Evolutionary conservation across 202 grass and related monocot genomes (phyloP), one percentile per base, ranked within the genome.

Genomic region (Cymbopogon flexuosus): DNA sequence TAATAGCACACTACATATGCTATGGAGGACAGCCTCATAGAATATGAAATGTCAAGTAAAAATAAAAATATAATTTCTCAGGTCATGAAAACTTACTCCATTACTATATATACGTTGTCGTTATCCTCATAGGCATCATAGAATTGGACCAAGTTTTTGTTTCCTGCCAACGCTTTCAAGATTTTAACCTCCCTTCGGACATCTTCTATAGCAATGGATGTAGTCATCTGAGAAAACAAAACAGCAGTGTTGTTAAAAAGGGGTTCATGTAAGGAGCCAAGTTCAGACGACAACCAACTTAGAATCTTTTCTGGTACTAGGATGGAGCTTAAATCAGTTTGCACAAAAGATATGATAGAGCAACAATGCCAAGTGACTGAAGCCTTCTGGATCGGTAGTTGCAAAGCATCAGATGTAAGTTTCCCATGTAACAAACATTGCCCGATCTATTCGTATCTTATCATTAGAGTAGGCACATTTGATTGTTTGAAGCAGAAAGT

Each of bases 161-260:
- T 89, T 52, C 92, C 92, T 1, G 81, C 62, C 78, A 94, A 89
- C 62, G 89, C 84, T 84, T 88, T 94, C 79, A 94, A 87, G 61
- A 94, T 94, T 84, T 94, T 94, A 31, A 94, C 92, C 68, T 94
- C 92, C 85, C 92, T 94, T 64, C 84, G 81, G 22, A 89, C 92
- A 89, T 94, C 92, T 70, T 94, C 92, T 60, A 87, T 91, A 70
- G 92, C 92, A 80, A 94, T 91, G 65, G 92, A 90, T 72, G 92
- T 94, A 8, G 89, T 94, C 92, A 94, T 94, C 89, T 94, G 81
- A 74, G 16, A 91, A 88, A 75, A 78, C 4, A 84, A 64, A 15
- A 39, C 1, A 83, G 62, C 18, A 88, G 46, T 18, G 9, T 13
- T 64, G 62, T 74, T 45, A 63, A 57, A 46, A 42, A 11, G 34